Percentiles rank a stretch among this genome's conserved stretches.
phyloP scores from a whole-genome alignment of 306 rosid genomes.

The Castanea mollissima region DNA sequence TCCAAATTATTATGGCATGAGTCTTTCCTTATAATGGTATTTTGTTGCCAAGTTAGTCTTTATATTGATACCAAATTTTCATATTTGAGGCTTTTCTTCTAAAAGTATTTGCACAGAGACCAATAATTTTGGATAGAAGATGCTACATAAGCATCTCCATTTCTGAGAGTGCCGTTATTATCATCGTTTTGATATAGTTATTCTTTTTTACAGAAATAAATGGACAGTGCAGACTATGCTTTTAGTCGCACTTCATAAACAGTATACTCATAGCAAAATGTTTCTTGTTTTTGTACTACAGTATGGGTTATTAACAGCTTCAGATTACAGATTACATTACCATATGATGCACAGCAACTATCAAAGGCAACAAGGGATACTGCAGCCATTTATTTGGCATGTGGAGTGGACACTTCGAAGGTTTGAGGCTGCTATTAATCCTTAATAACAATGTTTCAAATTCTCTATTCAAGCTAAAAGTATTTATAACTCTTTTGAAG shows the following conservation, averaged over 20 bases:
- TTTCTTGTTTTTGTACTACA: conserved; percentile 20
- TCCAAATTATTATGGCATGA: background rate
- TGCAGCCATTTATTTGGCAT: conserved; percentile 94
- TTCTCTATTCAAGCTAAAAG: conserved; percentile 17
- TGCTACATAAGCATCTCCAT: background rate
- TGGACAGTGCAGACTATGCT: background rate
- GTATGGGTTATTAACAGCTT: background rate
- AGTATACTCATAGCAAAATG: background rate
- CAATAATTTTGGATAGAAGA: background rate
- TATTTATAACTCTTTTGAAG: conserved; percentile 9
- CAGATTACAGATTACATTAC: conserved; percentile 69
- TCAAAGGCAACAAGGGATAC: conserved; percentile 80
- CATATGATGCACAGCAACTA: conserved; percentile 69
- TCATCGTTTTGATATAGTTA: background rate
- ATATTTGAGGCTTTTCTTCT: background rate
- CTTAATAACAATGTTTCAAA: conserved; percentile 4
- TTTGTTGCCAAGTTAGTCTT: background rate
- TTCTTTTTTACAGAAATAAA: background rate
- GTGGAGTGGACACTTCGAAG: conserved; percentile 93
- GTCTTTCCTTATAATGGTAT: background rate
- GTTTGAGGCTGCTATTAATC: conserved; percentile 37
- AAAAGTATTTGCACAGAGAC: background rate
- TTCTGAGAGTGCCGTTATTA: background rate
- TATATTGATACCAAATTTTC: background rate
- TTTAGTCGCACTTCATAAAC: background rate